A percentile compares a stretch with the other conserved stretches of the same genome.
Evolutionary conservation across 1,284 basidiomycete species (phyloP).

Genomic region (Pseudomicrostroma phylloplanum): DNA sequence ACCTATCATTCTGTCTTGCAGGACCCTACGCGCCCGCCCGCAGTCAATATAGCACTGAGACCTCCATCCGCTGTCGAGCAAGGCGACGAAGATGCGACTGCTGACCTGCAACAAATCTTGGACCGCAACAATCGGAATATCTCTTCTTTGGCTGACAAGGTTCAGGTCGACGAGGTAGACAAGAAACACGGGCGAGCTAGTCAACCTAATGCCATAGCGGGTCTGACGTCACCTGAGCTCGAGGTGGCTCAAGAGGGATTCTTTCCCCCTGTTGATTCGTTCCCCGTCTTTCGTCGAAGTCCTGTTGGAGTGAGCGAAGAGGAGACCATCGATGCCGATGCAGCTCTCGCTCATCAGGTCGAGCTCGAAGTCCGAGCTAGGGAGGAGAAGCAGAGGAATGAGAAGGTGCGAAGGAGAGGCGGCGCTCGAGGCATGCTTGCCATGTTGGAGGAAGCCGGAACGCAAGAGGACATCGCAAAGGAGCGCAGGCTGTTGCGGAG

Average conservation of each 20-base stretch:
- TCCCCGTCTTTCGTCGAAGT: background rate
- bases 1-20: background rate
- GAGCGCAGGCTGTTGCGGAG: background rate
- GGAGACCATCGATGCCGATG: background rate
- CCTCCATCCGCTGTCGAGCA: background rate
- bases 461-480: background rate
- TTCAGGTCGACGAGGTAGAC: conserved; percentile 6
- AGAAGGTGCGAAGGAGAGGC: background rate
- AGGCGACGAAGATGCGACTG: background rate
- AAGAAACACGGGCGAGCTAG: conserved; percentile 1
- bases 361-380: background rate
- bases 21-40: background rate
- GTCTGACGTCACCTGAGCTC: background rate
- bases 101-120: background rate
- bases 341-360: background rate
- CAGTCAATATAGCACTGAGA: background rate
- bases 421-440: conserved; percentile 1
- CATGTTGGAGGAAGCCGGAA: background rate
- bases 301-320: background rate
- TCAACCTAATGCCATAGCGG: background rate
- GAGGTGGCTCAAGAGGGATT: too few species aligned
- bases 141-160: background rate
- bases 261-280: background rate
- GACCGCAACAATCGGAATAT: background rate
- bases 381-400: background rate